Conservation (phyloP, 2,329 filamentous ascomycete genomes). For the Claviceps sp. region DNA sequence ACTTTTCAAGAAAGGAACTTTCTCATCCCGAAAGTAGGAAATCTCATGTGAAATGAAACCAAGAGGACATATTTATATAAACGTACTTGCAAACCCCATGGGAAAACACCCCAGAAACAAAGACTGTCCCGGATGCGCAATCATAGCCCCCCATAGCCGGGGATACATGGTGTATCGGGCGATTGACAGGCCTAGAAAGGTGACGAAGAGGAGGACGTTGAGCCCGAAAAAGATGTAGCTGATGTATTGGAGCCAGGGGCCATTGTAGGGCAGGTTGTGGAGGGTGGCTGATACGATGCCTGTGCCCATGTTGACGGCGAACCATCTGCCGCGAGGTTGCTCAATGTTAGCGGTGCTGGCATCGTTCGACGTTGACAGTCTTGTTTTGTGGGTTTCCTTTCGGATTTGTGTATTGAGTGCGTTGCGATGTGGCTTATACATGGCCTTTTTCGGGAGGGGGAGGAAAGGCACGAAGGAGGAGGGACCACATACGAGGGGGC, state of each 20-base stretch:
- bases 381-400: no score
- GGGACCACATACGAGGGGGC: conserved; percentile 34
- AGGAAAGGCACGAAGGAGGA: no score
- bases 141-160: conserved; percentile 51
- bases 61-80: background rate
- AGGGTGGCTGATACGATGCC: conserved; percentile 53
- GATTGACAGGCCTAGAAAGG: conserved; percentile 39
- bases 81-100: conserved; percentile 48
- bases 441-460: no score
- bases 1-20: no score
- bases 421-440: no score
- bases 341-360: background rate
- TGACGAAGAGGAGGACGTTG: conserved; percentile 43
- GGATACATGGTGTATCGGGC: conserved; percentile 53
- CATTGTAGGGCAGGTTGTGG: conserved; percentile 47
- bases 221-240: conserved; percentile 47
- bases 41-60: no score
- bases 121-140: conserved; percentile 51
- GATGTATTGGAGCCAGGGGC: conserved; percentile 42
- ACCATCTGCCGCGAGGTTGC: conserved; percentile 31
- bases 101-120: conserved; percentile 57
- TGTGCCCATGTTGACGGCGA: conserved; percentile 51
- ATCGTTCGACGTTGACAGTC: background rate
- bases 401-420: no score
- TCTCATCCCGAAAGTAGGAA: no score